Evolutionary conservation across 2,329 filamentous ascomycete species (phyloP), one percentile per base, ranked within the genome.

Genomic region (Didymella pinodella): DNA sequence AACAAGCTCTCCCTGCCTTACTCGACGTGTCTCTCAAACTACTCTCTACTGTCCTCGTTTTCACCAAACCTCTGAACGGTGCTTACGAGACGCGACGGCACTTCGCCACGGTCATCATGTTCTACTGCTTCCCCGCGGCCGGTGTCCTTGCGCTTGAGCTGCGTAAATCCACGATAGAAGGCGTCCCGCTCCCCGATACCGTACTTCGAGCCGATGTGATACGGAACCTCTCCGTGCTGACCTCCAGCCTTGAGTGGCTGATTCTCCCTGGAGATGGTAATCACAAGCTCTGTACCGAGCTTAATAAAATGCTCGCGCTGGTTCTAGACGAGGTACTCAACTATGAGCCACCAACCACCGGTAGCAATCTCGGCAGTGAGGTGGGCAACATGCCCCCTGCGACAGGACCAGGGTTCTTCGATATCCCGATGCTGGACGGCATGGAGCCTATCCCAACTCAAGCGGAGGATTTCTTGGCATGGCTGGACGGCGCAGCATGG

Each of bases 401-500:
- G 2, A 48, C 65, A n/a, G 69, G 69, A 7, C 56, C 63, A 1
- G 66, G 68, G 0, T 75, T 75, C 62, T 75, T 76, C 32, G 72
- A 77, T 41, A 69, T 77, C 48, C 73, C 73, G 0, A 67, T 74
- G 62, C 63, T 74, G 26, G 73, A 75, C 34, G 74, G 74, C 1
- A 66, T 76, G 61, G 74, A 76, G 59, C 73, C 74, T 14, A 76
- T 77, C 31, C 74, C 74, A 7, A 76, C 69, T 1, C 70, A 75
- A 57, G 70, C 70, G 0, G 73, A 75, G 49, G 70, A 74, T 31
- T 76, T 77, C 57, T 51, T 77, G 48, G 71, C 70, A 36, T 77
- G 74, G 74, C 38, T 77, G 50, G 73, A 77, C 61, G 71, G 75
- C 48, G 73, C 73, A n/a, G 74, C 74, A 18, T 75, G 71, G 72